Base-by-base conservation (phyloP, 2,329 filamentous ascomycete species). In the Pseudophaeomoniella oleicola region DNA sequence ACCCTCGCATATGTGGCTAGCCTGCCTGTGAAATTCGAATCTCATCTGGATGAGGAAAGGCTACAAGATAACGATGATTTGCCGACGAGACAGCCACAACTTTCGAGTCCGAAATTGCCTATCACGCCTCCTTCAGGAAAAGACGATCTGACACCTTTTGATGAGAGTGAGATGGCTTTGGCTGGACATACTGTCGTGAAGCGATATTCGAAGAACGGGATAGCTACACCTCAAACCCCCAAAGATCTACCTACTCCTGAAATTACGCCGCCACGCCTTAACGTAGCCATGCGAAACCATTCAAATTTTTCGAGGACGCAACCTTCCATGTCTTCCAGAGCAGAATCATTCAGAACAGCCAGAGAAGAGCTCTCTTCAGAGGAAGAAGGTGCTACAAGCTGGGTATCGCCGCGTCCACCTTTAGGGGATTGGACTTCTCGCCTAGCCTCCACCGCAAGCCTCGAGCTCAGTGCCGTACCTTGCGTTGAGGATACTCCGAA, bases 221-320 rank as follows among this genome's bases (percentile, higher is more conserved):
- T 46, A 27, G 61, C 63, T 37, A 82, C 78, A 4, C 76, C 78
- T 35, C 68, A 74, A 17, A 72, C 74, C 44, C 72, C 78, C 44
- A 68, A 69, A 49, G 81, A 75, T 47, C 78, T 78, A 12, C 80
- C 78, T 19, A 86, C 81, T 3, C 81, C 81, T 19, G 81, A 85
- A 56, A 71, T 80, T 32, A 86, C 81, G 12, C 81, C 80, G 36
- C 81, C 81, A 22, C 69, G 74, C 41, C 55, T 57, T 39, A 45
- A 50, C 19, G 44, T 49, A 16, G 49, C 53, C n/a, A 45, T 46
- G 4, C 44, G 48, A 38, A 53, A 50, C 37, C 46, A 69, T 13
- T 52, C 55, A 13, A 49, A 64, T 32, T 57, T 56, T 42, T 68
- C 75, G 43, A 66, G 69, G 15, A 71, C 69, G 19, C 71, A 70